Evolutionary conservation across 202 grass and related monocot species (phyloP), one percentile per base, ranked within the genome.

Genomic region (Dendrocalamus latiflorus): DNA sequence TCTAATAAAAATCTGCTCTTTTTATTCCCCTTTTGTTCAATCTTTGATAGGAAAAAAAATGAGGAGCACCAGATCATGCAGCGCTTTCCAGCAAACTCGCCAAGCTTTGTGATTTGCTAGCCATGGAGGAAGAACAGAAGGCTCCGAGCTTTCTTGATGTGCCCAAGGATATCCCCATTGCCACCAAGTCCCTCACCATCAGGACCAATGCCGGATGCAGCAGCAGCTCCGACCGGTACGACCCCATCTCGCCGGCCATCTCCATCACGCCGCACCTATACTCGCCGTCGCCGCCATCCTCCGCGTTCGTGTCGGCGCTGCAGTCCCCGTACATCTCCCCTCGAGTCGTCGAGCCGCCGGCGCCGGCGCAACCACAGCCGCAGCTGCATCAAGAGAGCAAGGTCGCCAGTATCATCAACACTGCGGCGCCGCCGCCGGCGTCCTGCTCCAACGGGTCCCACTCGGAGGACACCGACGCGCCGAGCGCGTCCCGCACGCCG

Each of bases 311-410:
- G 33, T 99, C 93, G 39, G 96, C 96, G 59, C 73, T 99, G 22
- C 96, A 99, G 74, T 99, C 96, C 21, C 96, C 96, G 21, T 99
- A 99, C 85, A 99, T 99, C 69, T 99, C 96, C 0, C 96, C 96
- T 8, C 84, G 96, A 66, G 83, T 74, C 21, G 42, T 91, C 7
- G 91, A 95, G 33, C 92, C 92, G 68, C 42, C 66, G 45, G 41
- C 92, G 68, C 42, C 66, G 45, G 41, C 42, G 54, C 65, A 47
- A 55, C 38, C 25, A 9, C 77, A 12, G 39, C 78, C 43, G 30
- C 88, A 78, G 66, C 74, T 2, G 74, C 65, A 76, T 78, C 81
- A 75, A n/a, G 82, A 86, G 20, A 33, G 37, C 85, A 85, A 69
- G 80, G 36, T 8, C 65, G 38, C 49, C 21, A 90, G 75, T 33